Base-by-base conservation (phyloP, 2,329 filamentous ascomycete genomes). In the Pseudogymnoascus sp. region DNA sequence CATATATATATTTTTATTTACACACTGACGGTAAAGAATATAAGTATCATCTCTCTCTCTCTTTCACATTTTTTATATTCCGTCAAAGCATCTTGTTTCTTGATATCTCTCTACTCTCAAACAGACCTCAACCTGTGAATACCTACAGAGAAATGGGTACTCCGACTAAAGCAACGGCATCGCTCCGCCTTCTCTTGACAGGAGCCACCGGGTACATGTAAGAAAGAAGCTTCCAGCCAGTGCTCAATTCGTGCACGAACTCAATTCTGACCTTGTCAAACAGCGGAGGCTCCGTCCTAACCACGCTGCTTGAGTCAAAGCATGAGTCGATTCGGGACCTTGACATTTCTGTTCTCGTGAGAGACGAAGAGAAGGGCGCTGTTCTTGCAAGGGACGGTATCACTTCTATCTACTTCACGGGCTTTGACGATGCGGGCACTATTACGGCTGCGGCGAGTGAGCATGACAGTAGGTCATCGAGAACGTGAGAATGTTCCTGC, bases 151-250 rank as follows among this genome's bases (percentile, higher is more conserved):
- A 1, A 25, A 49, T 28, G 25, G 11, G 7, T 14, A 25, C 7
- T 7, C 21, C 21, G 4, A 23, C 14, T 25, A 14, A n/a, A 49
- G 21, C 21, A 49, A 63, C 63, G 63, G n/a, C 37, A 31, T 28
- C 63, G 7, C 37, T 23, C 11, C 65, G 65, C 16, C 63, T 69
- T 38, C 61, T 69, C 41, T 23, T 68, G 23, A 28, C 67, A 5
- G 67, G 67, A 16, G 63, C 63, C 14, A 69, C 67, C 28, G 67
- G 67, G n/a, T 68, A 69, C 31, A 67, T 69, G 63, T 66, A 62
- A 43, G 61, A n/a, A 16, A 49, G n/a, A 18, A 16, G 18, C 45
- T 38, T 35, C 28, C n/a, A 21, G 21, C 14, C 23, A 16, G 16
- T 45, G 52, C 28, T 59, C 23, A 21, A 31, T 12, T 28, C 11